phyloP scores from a whole-genome alignment of 768 basidiomycete species.

The Trametes coccinea region DNA sequence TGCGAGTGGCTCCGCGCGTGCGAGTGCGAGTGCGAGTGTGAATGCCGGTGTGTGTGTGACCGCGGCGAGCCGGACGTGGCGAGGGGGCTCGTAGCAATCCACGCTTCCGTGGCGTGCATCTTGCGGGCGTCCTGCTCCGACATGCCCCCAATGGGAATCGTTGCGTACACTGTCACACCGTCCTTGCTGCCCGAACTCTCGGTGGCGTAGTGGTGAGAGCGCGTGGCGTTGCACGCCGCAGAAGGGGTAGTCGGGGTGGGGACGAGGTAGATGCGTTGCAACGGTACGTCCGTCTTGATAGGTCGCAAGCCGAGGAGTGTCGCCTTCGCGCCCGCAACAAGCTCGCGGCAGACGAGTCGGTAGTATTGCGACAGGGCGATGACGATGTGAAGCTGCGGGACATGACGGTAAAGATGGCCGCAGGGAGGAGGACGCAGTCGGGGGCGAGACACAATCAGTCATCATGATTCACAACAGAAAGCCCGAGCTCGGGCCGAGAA shows the following conservation, averaged over 20 bases:
- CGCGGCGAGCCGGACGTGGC: conserved; percentile 19
- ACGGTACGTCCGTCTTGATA: conserved; percentile 30
- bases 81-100: conserved; percentile 44
- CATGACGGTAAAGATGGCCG: not conserved
- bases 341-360: conserved; percentile 45
- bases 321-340: conserved; percentile 24
- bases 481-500: conserved; percentile 2
- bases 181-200: conserved; percentile 13
- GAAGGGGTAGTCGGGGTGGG: conserved; percentile 39
- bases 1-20: conserved; percentile 27
- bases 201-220: conserved; percentile 12
- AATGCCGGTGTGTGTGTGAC: conserved; percentile 29
- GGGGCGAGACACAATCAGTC: not conserved
- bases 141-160: conserved; percentile 57
- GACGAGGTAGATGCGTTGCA: conserved; percentile 67
- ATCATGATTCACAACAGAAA: not conserved
- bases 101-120: conserved; percentile 61
- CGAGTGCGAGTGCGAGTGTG: conserved; percentile 35
- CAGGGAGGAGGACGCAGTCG: not conserved
- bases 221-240: conserved; percentile 4
- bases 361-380: conserved; percentile 71
- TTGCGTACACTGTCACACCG: conserved; percentile 62
- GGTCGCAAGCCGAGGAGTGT: conserved; percentile 33
- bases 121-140: conserved; percentile 52
- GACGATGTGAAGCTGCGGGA: conserved; percentile 68